Percentiles rank a stretch among this genome's conserved stretches.
phyloP scores from a whole-genome alignment of 2,329 filamentous ascomycete species.

The Ophiosphaerella narmari region DNA sequence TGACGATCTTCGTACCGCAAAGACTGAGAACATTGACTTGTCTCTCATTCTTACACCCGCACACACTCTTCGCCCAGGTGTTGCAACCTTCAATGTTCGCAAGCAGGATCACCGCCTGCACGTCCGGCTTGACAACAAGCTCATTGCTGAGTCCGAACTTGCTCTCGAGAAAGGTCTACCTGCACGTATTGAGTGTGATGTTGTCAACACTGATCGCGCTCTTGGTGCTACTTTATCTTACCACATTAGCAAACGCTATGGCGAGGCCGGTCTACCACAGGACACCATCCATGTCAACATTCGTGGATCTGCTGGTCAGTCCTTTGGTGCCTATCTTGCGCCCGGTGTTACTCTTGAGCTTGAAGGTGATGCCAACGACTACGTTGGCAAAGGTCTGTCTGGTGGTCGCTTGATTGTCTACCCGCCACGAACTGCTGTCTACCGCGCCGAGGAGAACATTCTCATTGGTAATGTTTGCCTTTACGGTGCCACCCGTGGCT shows the following conservation, averaged over 20 bases:
- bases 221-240: slow-evolving; percentile 94
- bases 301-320: slow-evolving; percentile 94
- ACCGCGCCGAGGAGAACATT: slow-evolving; percentile 95
- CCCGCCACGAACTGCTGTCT: slow-evolving; percentile 85
- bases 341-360: slow-evolving; percentile 93
- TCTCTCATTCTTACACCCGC: slow-evolving; percentile 92
- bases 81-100: slow-evolving; percentile 95
- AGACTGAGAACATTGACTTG: slow-evolving; percentile 91
- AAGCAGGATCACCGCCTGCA: slow-evolving; percentile 97
- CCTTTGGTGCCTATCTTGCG: slow-evolving; percentile 91
- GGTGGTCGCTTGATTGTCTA: slow-evolving; percentile 93
- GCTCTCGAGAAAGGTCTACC: slow-evolving; percentile 93
- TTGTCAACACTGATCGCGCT: slow-evolving; percentile 94
- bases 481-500: slow-evolving; percentile 89
- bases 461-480: slow-evolving; percentile 93
- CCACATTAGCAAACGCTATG: slow-evolving; percentile 91
- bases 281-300: slow-evolving; percentile 97
- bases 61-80: slow-evolving; percentile 91
- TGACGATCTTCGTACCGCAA: slow-evolving; percentile 83
- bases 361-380: slow-evolving; percentile 95
- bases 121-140: slow-evolving; percentile 92
- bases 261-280: slow-evolving; percentile 83
- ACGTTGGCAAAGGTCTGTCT: slow-evolving; percentile 93
- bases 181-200: slow-evolving; percentile 90
- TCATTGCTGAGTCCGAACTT: slow-evolving; percentile 92